These are phyloP conservation scores for Trichothecium roseum DNA, from an alignment of 2,329 filamentous ascomycete species.

Conservation along the genomic window DNA sequence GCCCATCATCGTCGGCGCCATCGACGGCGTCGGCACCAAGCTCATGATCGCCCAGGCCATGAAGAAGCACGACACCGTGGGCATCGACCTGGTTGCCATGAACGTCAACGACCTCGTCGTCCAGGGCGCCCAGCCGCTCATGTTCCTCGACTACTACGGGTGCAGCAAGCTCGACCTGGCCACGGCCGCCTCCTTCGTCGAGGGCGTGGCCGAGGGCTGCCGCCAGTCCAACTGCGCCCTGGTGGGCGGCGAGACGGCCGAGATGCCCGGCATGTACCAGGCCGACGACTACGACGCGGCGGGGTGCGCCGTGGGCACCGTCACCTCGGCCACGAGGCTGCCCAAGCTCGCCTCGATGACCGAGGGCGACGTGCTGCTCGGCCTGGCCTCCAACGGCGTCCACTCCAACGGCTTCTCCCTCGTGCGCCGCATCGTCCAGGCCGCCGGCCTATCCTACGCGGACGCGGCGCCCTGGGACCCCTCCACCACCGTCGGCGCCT, in stretches of 20 bases:
- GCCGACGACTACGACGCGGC: constrained; percentile 87
- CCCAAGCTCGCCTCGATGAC: constrained; percentile 69
- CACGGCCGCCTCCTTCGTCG: constrained; percentile 74
- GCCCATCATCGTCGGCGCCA: constrained; percentile 82
- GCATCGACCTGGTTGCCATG: constrained; percentile 96
- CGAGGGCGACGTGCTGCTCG: constrained; percentile 75
- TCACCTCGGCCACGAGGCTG: constrained; percentile 58
- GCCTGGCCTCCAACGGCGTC: constrained; percentile 73
- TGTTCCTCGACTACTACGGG: constrained; percentile 97
- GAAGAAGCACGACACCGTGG: constrained; percentile 85
- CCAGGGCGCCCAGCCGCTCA: constrained; percentile 86
- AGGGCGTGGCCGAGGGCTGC: constrained; percentile 83
- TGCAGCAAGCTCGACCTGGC: constrained; percentile 78
- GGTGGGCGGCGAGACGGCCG: constrained; percentile 94
- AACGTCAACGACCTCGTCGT: constrained; percentile 98
- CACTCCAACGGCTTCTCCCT: constrained; percentile 98
- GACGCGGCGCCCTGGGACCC: constrained; percentile 68
- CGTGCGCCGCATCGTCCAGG: constrained; percentile 79
- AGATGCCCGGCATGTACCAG: constrained; percentile 94
- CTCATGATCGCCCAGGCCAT: constrained; percentile 90
- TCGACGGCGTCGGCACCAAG: constrained; percentile 94
- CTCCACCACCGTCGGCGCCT: constrained; percentile 55
- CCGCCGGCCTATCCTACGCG: constrained; percentile 59
- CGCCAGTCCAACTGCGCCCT: constrained; percentile 76
- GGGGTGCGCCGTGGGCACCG: constrained; percentile 79